phyloP scores from a whole-genome alignment of 2,329 filamentous ascomycete species.

The Lasiodiplodia theobromae region DNA sequence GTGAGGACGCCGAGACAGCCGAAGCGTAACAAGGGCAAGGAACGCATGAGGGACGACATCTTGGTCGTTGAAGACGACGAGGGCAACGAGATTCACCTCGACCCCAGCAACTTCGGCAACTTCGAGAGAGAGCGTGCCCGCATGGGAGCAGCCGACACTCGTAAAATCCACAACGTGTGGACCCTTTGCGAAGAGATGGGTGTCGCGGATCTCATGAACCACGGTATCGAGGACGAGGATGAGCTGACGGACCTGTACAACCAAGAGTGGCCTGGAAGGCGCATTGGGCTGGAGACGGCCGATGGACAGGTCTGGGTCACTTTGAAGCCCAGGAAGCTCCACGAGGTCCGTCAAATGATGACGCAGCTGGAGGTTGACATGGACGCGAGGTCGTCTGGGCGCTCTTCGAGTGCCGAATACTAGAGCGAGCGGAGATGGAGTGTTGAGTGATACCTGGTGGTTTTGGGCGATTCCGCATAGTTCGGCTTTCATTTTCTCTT shows the following conservation, averaged over 20 bases:
- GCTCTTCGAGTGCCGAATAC: not conserved
- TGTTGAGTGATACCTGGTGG: not conserved
- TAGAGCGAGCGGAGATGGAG: not conserved
- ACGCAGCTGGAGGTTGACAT: not conserved
- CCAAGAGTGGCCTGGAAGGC: not conserved
- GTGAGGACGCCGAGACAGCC: not conserved
- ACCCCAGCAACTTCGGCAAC: accelerated
- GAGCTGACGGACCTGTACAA: not conserved
- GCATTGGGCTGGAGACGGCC: not conserved
- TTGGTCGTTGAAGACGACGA: not conserved
- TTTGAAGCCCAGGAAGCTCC: not conserved
- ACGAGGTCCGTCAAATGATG: not conserved
- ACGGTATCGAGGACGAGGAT: not conserved
- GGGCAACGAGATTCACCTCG: not conserved
- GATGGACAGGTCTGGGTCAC: not conserved
- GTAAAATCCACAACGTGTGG: not conserved
- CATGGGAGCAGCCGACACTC: not conserved
- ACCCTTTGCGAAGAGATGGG: not conserved
- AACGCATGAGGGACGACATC: not conserved
- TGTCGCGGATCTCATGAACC: not conserved
- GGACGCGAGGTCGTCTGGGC: too few relatives aligned
- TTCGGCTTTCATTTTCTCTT: too few relatives aligned
- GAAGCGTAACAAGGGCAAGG: not conserved
- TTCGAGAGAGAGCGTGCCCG: not conserved
- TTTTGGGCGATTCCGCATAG: too few relatives aligned